Evolutionary conservation across 371 early-diverging fungal genomes (phyloP).

Genomic region (Syncephalastrum monosporum): DNA sequence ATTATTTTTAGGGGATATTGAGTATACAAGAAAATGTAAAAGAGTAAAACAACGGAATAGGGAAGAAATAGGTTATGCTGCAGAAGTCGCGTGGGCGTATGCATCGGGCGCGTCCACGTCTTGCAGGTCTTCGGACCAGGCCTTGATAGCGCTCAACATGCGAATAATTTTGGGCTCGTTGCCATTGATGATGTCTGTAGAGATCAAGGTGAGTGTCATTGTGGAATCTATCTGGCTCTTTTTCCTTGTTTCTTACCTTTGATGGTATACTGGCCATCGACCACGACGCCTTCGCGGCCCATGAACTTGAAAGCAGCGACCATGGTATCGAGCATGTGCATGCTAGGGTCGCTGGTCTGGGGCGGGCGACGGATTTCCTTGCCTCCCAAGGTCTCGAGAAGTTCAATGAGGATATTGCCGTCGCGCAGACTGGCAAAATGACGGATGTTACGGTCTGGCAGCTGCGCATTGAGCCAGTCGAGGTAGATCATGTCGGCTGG

Average conservation of each 20-base stretch:
- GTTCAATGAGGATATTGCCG: conserved; percentile 50
- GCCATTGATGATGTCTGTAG: conserved; percentile 51
- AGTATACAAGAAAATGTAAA: too few species aligned
- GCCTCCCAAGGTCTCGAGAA: conserved; percentile 53
- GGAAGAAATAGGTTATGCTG: too few species aligned
- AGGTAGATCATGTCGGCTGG: conserved; percentile 34
- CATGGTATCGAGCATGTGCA: conserved; percentile 57
- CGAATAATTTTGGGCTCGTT: conserved; percentile 49
- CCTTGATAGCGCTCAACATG: conserved; percentile 49
- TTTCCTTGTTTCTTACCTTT: conserved; percentile 13
- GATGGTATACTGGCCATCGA: conserved; percentile 53
- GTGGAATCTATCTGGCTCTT: too few species aligned
- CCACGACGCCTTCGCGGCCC: conserved; percentile 57
- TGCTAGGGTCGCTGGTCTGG: conserved; percentile 24
- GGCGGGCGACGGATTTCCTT: conserved; percentile 47
- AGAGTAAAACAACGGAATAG: too few species aligned
- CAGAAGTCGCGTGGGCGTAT: too few species aligned
- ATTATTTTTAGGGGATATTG: too few species aligned
- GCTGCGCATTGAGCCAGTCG: conserved; percentile 54
- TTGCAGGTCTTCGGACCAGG: too few species aligned
- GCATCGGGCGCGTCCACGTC: too few species aligned
- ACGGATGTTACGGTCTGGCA: conserved; percentile 38
- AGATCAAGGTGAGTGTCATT: background rate
- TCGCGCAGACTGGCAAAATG: conserved; percentile 42
- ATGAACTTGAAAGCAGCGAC: conserved; percentile 66